These are phyloP conservation scores for Dicorynia guianensis DNA, from an alignment of 306 rosid genomes.

Conservation along the genomic window DNA sequence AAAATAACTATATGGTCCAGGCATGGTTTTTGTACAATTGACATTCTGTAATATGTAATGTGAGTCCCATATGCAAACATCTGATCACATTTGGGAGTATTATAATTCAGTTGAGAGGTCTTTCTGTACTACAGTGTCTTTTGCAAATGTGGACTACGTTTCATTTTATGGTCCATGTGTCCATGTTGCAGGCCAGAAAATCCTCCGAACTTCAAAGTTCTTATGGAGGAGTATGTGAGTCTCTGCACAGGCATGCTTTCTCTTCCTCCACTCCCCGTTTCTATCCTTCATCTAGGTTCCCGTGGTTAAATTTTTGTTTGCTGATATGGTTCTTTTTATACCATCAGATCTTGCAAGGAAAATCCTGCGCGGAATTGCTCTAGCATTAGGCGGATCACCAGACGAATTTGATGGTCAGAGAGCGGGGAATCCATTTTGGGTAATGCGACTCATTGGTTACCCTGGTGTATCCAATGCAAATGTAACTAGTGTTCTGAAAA, in stretches of 20 bases:
- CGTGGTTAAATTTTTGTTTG: neutral
- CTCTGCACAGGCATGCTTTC: conserved; percentile 77
- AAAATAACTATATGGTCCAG: neutral
- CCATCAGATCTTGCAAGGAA: conserved; percentile 77
- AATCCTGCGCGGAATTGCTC: conserved; percentile 87
- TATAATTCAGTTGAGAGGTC: neutral
- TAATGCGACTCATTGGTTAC: conserved; percentile 82
- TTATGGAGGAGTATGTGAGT: conserved; percentile 79
- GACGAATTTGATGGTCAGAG: conserved; percentile 90
- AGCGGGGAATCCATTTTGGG: conserved; percentile 97
- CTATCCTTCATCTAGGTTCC: neutral
- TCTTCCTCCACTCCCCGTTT: neutral
- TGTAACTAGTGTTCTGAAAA: conserved; percentile 39
- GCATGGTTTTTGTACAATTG: conserved; percentile 16
- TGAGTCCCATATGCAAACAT: conserved; percentile 6
- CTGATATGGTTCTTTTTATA: conserved; percentile 37
- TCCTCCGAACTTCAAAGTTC: conserved; percentile 62
- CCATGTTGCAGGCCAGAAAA: conserved; percentile 70
- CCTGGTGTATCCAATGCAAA: conserved; percentile 60
- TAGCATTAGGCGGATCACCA: conserved; percentile 86
- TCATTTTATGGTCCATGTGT: conserved; percentile 33
- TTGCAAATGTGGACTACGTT: neutral
- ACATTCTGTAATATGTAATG: neutral
- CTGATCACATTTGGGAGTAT: conserved; percentile 25
- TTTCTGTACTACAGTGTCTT: conserved; percentile 1